Evolutionary conservation across 352 stramenopile species (phyloP).

Genomic region (Globisporangium abappressorium): DNA sequence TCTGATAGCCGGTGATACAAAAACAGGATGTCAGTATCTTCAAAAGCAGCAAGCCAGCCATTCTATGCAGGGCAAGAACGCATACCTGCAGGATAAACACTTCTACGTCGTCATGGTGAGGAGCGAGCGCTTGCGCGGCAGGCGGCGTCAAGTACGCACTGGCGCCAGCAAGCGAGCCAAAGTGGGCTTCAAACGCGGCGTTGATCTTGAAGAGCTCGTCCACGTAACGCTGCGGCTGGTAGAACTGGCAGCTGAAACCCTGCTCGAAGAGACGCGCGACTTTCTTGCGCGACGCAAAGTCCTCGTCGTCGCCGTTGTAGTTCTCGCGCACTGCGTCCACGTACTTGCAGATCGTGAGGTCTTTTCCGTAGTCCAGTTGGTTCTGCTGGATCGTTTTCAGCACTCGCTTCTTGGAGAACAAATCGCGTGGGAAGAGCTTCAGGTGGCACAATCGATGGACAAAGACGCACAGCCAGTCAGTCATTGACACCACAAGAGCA

Average conservation of each 20-base stretch:
- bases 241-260: constrained; percentile 87
- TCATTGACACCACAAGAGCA: not conserved
- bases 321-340: constrained; percentile 63
- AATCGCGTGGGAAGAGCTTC: constrained; percentile 43
- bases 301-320: constrained; percentile 54
- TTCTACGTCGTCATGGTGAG: constrained; percentile 85
- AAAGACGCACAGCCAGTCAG: not conserved
- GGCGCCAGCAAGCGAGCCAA: constrained; percentile 70
- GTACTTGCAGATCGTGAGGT: constrained; percentile 80
- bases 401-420: constrained; percentile 73
- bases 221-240: constrained; percentile 82
- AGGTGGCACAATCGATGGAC: not conserved
- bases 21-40: not conserved
- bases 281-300: constrained; percentile 46
- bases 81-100: constrained; percentile 73
- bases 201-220: constrained; percentile 75
- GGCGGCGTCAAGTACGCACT: constrained; percentile 82
- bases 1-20: constrained; percentile 27
- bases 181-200: constrained; percentile 72
- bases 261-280: constrained; percentile 59
- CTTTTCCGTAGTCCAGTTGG: constrained; percentile 50
- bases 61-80: not conserved
- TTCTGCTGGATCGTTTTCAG: constrained; percentile 62
- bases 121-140: constrained; percentile 75
- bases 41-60: not conserved